Conservation (phyloP, 208 protist genomes). For the Angomonas ambiguus region DNA sequence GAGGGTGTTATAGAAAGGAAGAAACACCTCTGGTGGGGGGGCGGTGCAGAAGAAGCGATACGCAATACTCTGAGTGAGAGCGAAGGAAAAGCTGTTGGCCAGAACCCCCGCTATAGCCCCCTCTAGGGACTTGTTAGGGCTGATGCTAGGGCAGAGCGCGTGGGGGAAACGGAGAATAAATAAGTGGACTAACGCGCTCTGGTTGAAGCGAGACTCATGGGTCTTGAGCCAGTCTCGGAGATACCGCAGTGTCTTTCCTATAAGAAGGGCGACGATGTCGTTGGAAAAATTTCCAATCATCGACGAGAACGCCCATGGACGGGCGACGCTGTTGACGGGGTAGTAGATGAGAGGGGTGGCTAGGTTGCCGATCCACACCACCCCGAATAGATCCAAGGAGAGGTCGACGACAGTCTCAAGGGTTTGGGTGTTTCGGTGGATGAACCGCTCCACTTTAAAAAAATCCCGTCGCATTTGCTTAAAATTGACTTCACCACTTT, state of each 20-base stretch:
- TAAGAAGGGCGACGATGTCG: conserved; percentile 72
- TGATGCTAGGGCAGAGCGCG: conserved; percentile 55
- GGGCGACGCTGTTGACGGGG: conserved; percentile 38
- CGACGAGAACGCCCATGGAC: conserved; percentile 47
- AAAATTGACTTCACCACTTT: background rate
- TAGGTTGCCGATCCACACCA: conserved; percentile 70
- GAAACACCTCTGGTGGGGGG: conserved; percentile 22
- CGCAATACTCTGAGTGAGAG: conserved; percentile 19
- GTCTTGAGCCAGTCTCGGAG: background rate
- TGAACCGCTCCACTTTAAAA: conserved; percentile 43
- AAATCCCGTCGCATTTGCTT: conserved; percentile 31
- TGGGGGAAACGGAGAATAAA: conserved; percentile 39
- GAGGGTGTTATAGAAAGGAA: conserved; percentile 28
- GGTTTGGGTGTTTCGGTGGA: conserved; percentile 51
- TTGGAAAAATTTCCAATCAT: conserved; percentile 73
- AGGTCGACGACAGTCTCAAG: conserved; percentile 76
- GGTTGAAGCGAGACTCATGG: background rate
- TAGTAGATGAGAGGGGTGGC: conserved; percentile 50
- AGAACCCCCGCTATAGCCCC: conserved; percentile 70
- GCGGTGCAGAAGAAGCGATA: conserved; percentile 12
- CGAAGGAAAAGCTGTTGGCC: conserved; percentile 47
- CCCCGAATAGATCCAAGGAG: conserved; percentile 80
- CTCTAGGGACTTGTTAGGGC: conserved; percentile 89
- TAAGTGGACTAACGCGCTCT: too few relatives aligned
- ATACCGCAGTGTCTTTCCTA: conserved; percentile 33